Percentiles rank a stretch among this genome's conserved stretches.
Evolutionary conservation across 2,329 filamentous ascomycete genomes (phyloP).

Genomic region (Pyrenophora teres): DNA sequence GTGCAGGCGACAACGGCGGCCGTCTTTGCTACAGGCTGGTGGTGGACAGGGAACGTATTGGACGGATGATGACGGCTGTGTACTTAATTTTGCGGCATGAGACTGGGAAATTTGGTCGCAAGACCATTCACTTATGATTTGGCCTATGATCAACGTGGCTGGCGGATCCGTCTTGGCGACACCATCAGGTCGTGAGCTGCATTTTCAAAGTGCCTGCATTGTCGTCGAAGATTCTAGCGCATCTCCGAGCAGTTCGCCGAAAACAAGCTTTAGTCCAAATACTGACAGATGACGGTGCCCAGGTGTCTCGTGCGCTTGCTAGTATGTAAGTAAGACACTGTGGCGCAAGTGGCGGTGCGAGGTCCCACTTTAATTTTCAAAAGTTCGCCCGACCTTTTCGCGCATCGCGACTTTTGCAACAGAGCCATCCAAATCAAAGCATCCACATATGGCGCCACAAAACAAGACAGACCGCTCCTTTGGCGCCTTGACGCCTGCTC

Average conservation of each 20-base stretch:
- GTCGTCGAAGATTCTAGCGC: background rate
- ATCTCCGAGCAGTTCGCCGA: background rate
- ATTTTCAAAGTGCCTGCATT: background rate
- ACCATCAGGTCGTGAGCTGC: conserved; percentile 21
- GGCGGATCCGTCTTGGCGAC: conserved; percentile 28
- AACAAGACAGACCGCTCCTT: conserved; percentile 58
- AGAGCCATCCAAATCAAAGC: conserved; percentile 1
- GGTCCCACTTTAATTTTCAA: conserved; percentile 24
- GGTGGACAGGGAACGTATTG: conserved; percentile 8
- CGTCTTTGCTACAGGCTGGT: conserved; percentile 20
- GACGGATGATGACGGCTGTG: conserved; percentile 17
- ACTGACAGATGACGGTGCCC: background rate
- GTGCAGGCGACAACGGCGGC: conserved; percentile 30
- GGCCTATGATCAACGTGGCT: conserved; percentile 23
- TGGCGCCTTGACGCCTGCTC: conserved; percentile 69
- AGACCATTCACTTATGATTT: conserved; percentile 11
- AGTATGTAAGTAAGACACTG: background rate
- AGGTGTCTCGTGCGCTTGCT: background rate
- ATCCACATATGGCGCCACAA: conserved; percentile 40
- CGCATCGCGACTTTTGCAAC: conserved; percentile 5
- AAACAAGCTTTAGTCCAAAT: background rate
- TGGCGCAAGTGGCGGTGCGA: conserved; percentile 12
- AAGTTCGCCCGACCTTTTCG: conserved; percentile 10
- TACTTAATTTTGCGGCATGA: conserved; percentile 12
- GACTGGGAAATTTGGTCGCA: conserved; percentile 28